Evolutionary conservation across 768 basidiomycete species (phyloP), one percentile per base, ranked within the genome.

Genomic region (Serpula lacrymans): DNA sequence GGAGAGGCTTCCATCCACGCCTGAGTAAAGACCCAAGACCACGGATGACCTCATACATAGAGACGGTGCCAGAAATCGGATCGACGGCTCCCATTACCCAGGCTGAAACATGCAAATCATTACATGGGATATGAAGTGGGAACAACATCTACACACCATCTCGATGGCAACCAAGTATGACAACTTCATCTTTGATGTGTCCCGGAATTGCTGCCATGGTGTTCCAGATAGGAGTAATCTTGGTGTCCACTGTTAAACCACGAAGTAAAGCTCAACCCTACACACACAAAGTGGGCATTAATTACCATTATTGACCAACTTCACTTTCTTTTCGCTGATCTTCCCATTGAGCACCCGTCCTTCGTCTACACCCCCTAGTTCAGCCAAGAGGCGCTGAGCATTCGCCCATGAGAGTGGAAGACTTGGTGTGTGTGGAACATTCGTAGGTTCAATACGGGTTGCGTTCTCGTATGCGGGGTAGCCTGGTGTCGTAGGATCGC

Each of bases 211-310:
- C 72, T 9, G 75, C 84, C 77, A 87, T 86, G 11, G 80, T 72
- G 63, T 95, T 96, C 90, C 90, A 95, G 34, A 95, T 90, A 12
- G 91, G 89, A 4, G 75, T 92, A 10, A 93, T 77, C 54, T 82
- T 79, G 21, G 75, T 80, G 42, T 90, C 75, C 28, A 95, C 87
- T 82, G 37, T 37, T 25, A 35, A 24, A 18, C 16, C 28, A 11
- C 17, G 24, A 42, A 30, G 13, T 12, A 12, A 14, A 34, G 20
- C 9, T 17, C 12, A 11, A 9, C 20, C 10, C 33, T 9, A 17
- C 33, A 34, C n/a, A 29, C 10, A 29, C 28, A 10, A 29, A 10
- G n/a, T 29, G n/a, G 37, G 4, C n/a, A n/a, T 18, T 4, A 40
- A 56, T 37, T 49, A 78, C 80, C 77, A 48, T 74, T 70, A 49